Conservation (phyloP, 2,329 filamentous ascomycete species). For the Beauveria sp. region DNA sequence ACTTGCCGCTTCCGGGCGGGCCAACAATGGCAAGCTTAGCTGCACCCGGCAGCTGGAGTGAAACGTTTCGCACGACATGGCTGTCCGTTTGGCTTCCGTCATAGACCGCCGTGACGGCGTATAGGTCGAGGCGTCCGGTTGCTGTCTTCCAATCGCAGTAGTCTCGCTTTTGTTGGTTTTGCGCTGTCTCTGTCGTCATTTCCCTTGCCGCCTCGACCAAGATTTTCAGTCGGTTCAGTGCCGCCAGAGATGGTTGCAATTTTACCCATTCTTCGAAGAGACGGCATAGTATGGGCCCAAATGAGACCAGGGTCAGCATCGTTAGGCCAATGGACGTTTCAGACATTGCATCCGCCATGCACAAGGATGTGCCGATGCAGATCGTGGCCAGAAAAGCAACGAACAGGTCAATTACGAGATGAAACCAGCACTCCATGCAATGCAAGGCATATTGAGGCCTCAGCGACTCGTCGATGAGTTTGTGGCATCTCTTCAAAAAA, state of each 20-base stretch:
- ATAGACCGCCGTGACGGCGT: not conserved
- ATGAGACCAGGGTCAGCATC: slow-evolving; percentile 17
- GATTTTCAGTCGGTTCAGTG: not conserved
- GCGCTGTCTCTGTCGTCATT: not conserved
- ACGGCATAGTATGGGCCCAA: slow-evolving; percentile 17
- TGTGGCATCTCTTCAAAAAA: slow-evolving; percentile 34
- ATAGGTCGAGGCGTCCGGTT: not conserved
- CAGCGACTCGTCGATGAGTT: slow-evolving; percentile 42
- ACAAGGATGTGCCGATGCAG: slow-evolving; percentile 35
- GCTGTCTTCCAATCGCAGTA: not conserved
- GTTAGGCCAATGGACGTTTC: slow-evolving; percentile 4
- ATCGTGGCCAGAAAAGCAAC: slow-evolving; percentile 36
- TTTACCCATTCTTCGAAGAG: slow-evolving; percentile 21
- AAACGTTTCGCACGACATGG: slow-evolving; percentile 18
- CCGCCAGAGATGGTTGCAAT: not conserved
- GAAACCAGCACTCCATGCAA: slow-evolving; percentile 47
- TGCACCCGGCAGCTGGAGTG: slow-evolving; percentile 19
- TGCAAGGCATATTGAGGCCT: slow-evolving; percentile 46
- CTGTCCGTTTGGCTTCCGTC: not conserved
- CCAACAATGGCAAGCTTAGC: slow-evolving; percentile 28
- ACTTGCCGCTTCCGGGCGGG: slow-evolving; percentile 24
- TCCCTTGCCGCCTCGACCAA: not conserved
- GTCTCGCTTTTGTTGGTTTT: not conserved
- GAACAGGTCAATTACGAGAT: slow-evolving; percentile 38
- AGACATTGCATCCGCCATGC: slow-evolving; percentile 7